Evolutionary conservation across 768 basidiomycete species (phyloP), one percentile per base, ranked within the genome.

Genomic region (Dentipellis sp.): DNA sequence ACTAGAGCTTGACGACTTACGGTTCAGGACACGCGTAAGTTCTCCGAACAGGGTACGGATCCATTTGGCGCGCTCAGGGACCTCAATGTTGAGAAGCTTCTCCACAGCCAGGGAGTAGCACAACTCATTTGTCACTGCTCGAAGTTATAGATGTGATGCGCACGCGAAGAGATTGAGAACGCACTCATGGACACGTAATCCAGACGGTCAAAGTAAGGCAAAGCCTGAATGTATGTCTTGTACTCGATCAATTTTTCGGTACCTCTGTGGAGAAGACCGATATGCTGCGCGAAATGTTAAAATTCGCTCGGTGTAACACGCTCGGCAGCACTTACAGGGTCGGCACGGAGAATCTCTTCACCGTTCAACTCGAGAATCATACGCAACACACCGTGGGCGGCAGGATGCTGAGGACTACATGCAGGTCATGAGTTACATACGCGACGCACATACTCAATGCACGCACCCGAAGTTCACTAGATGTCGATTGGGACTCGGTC

Each of bases 101-200:
- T 99, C 97, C 12, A 98, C 97, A 1, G 97, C 97, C 35, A 97
- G 81, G 2, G 94, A 91, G 74, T 97, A 99, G 68, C 91, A 95
- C 12, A 95, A 81, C 69, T 99, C 97, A 70, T 98, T 99, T 35
- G 97, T 98, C 97, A 99, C 93, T 97, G 64, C 5, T 21, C 38
- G 8, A n/a, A 42, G 35, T 59, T 29, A 50, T n/a, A 21, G 37
- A 36, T 21, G 21, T 35, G 42, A 19, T 17, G 22, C 50, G 16
- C n/a, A 39, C n/a, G 42, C 21, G 7, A 10, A n/a, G 40, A 22
- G 34, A 17, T 12, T 21, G 10, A 38, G n/a, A 39, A 74, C 91
- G 47, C 65, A 94, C 93, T 99, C 97, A 97, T 98, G 50, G 95
- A 97, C 54, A 98, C 95, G 64, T 99, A 99, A 76, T 99, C 97